phyloP scores from a whole-genome alignment of 73 alveolate genomes.

The Paramecium primaurelia region DNA sequence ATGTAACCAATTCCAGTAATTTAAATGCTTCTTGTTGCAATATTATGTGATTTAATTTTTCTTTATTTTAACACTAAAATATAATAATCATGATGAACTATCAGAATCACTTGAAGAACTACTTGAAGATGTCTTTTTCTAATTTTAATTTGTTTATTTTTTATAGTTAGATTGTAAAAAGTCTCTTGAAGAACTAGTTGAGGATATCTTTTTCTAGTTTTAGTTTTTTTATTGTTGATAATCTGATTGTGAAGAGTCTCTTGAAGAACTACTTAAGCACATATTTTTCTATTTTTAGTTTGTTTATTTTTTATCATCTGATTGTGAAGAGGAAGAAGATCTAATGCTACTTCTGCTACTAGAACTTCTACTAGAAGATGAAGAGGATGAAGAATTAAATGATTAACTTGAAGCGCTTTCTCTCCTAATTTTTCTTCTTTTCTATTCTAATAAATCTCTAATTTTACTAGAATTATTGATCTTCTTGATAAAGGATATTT shows the following conservation, averaged over 20 bases:
- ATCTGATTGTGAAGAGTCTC: not conserved
- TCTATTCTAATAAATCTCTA: not conserved
- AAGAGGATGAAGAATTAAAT: slow-evolving; percentile 11
- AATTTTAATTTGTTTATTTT: not conserved
- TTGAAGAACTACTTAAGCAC: too few relatives aligned
- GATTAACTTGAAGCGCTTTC: not conserved
- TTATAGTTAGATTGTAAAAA: not conserved
- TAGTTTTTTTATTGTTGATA: not conserved
- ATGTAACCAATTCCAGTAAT: not conserved
- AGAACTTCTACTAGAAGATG: slow-evolving; percentile 5
- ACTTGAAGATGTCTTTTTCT: not conserved
- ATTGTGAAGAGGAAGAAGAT: not conserved
- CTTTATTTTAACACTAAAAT: not conserved
- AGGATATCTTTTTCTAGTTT: not conserved
- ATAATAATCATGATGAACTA: slow-evolving; percentile 34
- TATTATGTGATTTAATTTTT: not conserved
- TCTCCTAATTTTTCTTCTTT: not conserved
- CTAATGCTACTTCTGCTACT: slow-evolving; percentile 21
- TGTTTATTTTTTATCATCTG: not conserved
- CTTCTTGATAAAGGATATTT: not conserved
- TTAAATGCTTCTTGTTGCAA: not conserved
- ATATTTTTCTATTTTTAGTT: too few relatives aligned
- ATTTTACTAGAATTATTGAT: not conserved
- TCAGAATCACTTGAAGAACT: slow-evolving; percentile 24
- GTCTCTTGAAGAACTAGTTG: not conserved